Percentiles rank a stretch among this genome's conserved stretches.
Conservation (phyloP, 2,329 filamentous ascomycete genomes). For the Nothopassalora personata region DNA sequence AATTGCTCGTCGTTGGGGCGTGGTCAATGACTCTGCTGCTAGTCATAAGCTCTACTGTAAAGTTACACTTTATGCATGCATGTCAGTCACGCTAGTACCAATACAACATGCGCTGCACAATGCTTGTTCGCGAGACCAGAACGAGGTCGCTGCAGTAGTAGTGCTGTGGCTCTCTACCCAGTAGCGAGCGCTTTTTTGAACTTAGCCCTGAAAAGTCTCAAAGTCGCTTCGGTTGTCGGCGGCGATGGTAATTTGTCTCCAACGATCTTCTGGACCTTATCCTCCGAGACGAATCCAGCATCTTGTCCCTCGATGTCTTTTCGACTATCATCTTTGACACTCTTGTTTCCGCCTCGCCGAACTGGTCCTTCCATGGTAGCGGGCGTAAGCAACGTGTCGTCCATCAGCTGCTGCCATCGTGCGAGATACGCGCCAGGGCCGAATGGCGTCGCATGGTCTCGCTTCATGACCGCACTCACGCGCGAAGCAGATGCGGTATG, state of each 20-base stretch:
- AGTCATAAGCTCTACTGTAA: background rate
- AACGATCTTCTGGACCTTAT: slow-evolving; percentile 29
- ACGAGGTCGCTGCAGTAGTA: background rate
- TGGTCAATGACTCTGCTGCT: background rate
- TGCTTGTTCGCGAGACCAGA: background rate
- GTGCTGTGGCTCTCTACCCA: slow-evolving; percentile 3
- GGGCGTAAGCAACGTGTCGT: slow-evolving; percentile 65
- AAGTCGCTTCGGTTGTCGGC: slow-evolving; percentile 28
- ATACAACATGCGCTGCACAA: background rate
- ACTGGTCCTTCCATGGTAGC: slow-evolving; percentile 47
- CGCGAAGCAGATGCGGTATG: slow-evolving; percentile 50
- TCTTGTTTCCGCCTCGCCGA: slow-evolving; percentile 37
- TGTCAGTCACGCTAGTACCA: background rate
- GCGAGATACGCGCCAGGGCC: slow-evolving; percentile 69
- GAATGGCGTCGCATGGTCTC: slow-evolving; percentile 39
- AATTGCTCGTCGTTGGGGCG: background rate
- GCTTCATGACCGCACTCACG: slow-evolving; percentile 53
- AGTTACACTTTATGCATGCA: background rate
- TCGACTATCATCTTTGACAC: slow-evolving; percentile 34
- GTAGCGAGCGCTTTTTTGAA: slow-evolving; percentile 33
- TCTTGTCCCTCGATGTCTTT: slow-evolving; percentile 33
- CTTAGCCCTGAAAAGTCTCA: slow-evolving; percentile 29
- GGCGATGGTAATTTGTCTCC: slow-evolving; percentile 25
- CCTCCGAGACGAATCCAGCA: slow-evolving; percentile 22
- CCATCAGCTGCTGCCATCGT: slow-evolving; percentile 66